Conservation (phyloP, 192 early-diverging fungal species). For the Backusella morwellensis region DNA sequence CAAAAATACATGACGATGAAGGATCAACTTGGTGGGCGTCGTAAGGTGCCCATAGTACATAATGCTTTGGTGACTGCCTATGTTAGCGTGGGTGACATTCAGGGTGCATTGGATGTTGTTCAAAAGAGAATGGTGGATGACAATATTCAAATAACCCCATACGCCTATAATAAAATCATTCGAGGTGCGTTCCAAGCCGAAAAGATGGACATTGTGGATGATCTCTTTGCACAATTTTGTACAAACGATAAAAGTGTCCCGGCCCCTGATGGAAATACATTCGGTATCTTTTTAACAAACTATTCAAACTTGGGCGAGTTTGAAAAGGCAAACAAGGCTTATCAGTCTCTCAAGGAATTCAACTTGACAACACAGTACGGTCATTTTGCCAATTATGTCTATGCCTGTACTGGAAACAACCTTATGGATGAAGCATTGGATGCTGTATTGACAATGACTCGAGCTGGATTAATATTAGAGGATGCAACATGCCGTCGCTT, state of each 20-base stretch:
- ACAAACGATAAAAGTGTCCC: constrained; percentile 13
- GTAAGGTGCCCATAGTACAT: constrained; percentile 25
- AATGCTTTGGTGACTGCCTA: constrained; percentile 34
- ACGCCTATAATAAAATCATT: constrained; percentile 32
- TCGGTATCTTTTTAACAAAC: constrained; percentile 14
- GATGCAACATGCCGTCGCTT: constrained; percentile 1
- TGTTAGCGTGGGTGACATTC: constrained; percentile 23
- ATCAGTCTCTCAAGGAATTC: constrained; percentile 4
- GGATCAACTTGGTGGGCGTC: background rate
- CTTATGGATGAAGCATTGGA: constrained; percentile 6
- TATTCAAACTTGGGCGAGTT: constrained; percentile 10
- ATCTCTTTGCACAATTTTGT: background rate
- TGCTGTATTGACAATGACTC: constrained; percentile 14
- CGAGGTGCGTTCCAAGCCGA: constrained; percentile 12
- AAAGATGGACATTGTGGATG: constrained; percentile 7
- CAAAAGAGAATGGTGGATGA: constrained; percentile 29
- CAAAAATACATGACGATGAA: constrained; percentile 24
- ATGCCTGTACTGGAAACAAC: constrained; percentile 9
- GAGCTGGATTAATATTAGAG: constrained; percentile 21
- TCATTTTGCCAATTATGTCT: constrained; percentile 29
- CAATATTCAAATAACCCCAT: constrained; percentile 1
- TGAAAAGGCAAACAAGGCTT: constrained; percentile 7
- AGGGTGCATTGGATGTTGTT: constrained; percentile 29
- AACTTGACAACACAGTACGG: constrained; percentile 27
- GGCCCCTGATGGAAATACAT: constrained; percentile 26